phyloP scores from a whole-genome alignment of 2,329 filamentous ascomycete genomes.

The Rutstroemia sp. region DNA sequence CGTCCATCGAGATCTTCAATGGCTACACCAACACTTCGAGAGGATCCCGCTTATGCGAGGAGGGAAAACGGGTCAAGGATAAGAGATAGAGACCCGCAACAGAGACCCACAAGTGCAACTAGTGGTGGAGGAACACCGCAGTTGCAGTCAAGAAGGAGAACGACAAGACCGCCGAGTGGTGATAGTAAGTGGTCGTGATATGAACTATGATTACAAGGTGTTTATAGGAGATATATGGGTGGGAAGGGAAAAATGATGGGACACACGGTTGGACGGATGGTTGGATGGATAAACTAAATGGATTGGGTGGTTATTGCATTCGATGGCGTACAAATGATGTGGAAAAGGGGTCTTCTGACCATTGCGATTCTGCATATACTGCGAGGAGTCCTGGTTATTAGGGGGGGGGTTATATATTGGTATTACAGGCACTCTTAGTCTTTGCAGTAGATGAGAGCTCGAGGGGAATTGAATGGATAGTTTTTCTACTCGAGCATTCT shows the following conservation, averaged over 20 bases:
- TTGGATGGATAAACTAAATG: background rate
- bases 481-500: background rate
- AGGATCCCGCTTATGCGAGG: slow-evolving; percentile 12
- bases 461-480: background rate
- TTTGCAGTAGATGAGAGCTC: background rate
- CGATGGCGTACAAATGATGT: background rate
- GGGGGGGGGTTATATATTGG: background rate
- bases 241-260: background rate
- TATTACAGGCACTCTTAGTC: background rate
- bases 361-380: background rate
- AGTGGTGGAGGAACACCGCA: slow-evolving; percentile 19
- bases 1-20: slow-evolving; percentile 26
- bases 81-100: slow-evolving; percentile 17
- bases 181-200: slow-evolving; percentile 30
- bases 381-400: background rate
- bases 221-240: background rate
- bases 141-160: slow-evolving; percentile 25
- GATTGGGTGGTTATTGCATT: slow-evolving; percentile 2
- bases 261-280: background rate
- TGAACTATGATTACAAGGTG: background rate
- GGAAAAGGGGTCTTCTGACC: background rate
- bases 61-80: slow-evolving; percentile 12
- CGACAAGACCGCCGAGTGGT: slow-evolving; percentile 24
- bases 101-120: slow-evolving; percentile 14
- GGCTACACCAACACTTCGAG: slow-evolving; percentile 18